These are phyloP conservation scores for Taiozyma sp. DNA, from an alignment of 1,139 yeast genomes.

Conservation along the genomic window DNA sequence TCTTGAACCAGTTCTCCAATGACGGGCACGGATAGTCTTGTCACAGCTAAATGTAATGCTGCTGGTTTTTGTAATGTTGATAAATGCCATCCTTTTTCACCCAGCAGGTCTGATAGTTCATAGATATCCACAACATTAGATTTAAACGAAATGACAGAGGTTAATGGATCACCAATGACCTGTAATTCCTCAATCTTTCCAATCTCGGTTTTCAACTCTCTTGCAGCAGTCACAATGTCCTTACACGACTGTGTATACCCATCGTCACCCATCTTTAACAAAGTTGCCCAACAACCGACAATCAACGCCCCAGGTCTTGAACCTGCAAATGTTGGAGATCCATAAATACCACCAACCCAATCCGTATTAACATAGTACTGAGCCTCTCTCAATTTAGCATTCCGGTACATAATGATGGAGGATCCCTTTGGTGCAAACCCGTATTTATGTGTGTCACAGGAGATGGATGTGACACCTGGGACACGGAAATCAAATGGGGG, in stretches of 20 bases:
- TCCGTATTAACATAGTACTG: constrained; percentile 81
- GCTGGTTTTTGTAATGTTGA: constrained; percentile 84
- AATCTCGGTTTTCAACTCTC: constrained; percentile 48
- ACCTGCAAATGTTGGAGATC: constrained; percentile 95
- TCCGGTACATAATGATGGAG: constrained; percentile 84
- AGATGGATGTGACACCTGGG: constrained; percentile 94
- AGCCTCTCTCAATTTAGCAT: constrained; percentile 55
- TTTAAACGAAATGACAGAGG: constrained; percentile 75
- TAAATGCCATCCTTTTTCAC: constrained; percentile 82
- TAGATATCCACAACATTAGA: constrained; percentile 60
- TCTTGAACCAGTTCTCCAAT: constrained; percentile 58
- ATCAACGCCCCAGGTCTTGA: constrained; percentile 95
- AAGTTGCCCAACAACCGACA: constrained; percentile 97
- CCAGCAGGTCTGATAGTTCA: constrained; percentile 64
- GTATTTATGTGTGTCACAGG: constrained; percentile 96
- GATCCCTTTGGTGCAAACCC: constrained; percentile 99
- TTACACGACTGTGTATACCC: constrained; percentile 69
- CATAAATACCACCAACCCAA: constrained; percentile 96
- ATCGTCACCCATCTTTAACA: constrained; percentile 69
- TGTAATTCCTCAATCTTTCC: constrained; percentile 46
- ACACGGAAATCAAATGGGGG: constrained; percentile 82
- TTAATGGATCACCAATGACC: constrained; percentile 79
- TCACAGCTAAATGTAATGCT: constrained; percentile 86
- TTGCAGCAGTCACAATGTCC: constrained; percentile 63
- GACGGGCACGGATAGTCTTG: constrained; percentile 60